These are phyloP conservation scores for Verbena officinalis DNA, from an alignment of 257 asterid genomes.

Conservation along the genomic window DNA sequence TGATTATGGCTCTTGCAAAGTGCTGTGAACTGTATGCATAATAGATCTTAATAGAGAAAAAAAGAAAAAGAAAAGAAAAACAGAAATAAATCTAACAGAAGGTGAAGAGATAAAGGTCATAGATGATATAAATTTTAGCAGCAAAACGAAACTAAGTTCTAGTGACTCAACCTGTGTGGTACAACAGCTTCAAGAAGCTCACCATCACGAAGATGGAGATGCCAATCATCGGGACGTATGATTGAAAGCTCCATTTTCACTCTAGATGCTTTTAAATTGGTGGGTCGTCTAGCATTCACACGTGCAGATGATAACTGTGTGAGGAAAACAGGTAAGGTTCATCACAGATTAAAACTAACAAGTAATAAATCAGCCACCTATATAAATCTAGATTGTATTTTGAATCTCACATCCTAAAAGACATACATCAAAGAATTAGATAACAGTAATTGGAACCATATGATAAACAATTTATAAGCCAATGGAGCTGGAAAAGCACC, in stretches of 20 bases:
- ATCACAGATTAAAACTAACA: slow-evolving; percentile 3
- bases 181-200: slow-evolving; percentile 79
- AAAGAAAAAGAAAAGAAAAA: slow-evolving; percentile 11
- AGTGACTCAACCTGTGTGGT: slow-evolving; percentile 64
- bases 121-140: not conserved
- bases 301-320: slow-evolving; percentile 41
- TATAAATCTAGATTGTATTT: not conserved
- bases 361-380: slow-evolving; percentile 9
- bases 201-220: slow-evolving; percentile 99
- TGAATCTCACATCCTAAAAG: too few species aligned
- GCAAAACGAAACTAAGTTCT: not conserved
- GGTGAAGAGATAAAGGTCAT: not conserved
- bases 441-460: not conserved
- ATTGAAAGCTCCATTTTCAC: slow-evolving; percentile 73
- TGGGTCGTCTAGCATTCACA: slow-evolving; percentile 36
- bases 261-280: slow-evolving; percentile 36
- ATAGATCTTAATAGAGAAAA: slow-evolving; percentile 7
- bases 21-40: slow-evolving; percentile 56
- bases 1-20: slow-evolving; percentile 90
- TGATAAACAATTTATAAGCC: slow-evolving; percentile 6
- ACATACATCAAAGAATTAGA: not conserved
- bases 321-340: slow-evolving; percentile 20
- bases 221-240: slow-evolving; percentile 96
- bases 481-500: not conserved
- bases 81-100: slow-evolving; percentile 1